phyloP scores from a whole-genome alignment of 1,139 yeast genomes.

The Geotrichum klebahnii region DNA sequence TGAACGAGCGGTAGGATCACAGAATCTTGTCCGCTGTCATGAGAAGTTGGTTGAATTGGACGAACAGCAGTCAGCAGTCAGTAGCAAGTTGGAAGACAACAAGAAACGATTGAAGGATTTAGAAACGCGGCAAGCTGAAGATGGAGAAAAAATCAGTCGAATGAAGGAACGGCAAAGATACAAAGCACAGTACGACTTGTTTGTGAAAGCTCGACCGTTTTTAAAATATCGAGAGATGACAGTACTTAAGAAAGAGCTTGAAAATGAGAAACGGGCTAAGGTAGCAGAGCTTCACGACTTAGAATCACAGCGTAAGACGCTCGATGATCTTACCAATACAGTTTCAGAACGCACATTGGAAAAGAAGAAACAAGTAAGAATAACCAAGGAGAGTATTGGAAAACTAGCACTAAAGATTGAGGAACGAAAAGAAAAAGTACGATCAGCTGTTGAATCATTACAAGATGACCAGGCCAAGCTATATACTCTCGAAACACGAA shows the following conservation, averaged over 20 bases:
- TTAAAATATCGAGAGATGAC: constrained; percentile 26
- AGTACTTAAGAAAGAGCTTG: constrained; percentile 18
- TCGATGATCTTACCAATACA: neutral
- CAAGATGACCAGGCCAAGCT: constrained; percentile 1
- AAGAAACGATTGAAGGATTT: constrained; percentile 27
- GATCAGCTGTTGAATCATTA: neutral
- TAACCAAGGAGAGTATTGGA: neutral
- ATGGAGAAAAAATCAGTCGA: constrained; percentile 26
- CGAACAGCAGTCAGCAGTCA: constrained; percentile 34
- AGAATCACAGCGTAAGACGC: neutral
- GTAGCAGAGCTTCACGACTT: constrained; percentile 26
- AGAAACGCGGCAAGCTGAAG: constrained; percentile 30
- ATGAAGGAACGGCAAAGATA: constrained; percentile 15
- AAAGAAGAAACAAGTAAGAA: neutral
- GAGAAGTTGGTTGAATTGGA: constrained; percentile 55
- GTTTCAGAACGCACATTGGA: neutral
- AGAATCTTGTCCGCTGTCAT: constrained; percentile 55
- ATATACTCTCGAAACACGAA: neutral
- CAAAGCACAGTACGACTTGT: neutral
- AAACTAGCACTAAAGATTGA: neutral
- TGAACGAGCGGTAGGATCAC: constrained; percentile 72
- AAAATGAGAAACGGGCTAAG: constrained; percentile 25
- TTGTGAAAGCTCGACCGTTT: constrained; percentile 9
- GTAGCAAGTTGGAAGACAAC: constrained; percentile 38
- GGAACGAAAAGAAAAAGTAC: neutral